Evolutionary conservation across 1,139 yeast species (phyloP).

Genomic region (Candida frijolesensis): DNA sequence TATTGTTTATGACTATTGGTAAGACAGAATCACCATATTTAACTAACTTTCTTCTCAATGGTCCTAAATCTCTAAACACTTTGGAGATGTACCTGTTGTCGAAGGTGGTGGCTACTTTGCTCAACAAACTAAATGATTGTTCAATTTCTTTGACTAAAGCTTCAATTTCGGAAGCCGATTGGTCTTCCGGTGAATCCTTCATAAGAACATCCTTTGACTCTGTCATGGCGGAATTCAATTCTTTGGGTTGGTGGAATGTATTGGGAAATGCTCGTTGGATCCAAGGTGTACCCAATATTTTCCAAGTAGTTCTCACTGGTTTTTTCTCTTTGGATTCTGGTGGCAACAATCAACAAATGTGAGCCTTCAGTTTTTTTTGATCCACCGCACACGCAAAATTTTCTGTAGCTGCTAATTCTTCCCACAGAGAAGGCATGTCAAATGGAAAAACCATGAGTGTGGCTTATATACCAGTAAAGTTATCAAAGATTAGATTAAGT

Average conservation of each 20-base stretch:
- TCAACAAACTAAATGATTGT: constrained; percentile 55
- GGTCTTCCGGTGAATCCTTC: constrained; percentile 25
- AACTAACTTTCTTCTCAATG: constrained; percentile 66
- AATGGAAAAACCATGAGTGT: too few species aligned
- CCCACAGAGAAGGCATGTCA: too few species aligned
- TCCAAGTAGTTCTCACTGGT: not conserved
- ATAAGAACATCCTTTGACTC: constrained; percentile 28
- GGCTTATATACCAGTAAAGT: too few species aligned
- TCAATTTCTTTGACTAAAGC: constrained; percentile 46
- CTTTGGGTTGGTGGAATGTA: not conserved
- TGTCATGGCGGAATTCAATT: constrained; percentile 6
- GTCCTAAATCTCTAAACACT: constrained; percentile 80
- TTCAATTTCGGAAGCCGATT: constrained; percentile 7
- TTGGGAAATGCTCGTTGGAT: too few species aligned
- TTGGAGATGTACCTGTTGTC: constrained; percentile 89
- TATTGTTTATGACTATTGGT: constrained; percentile 51
- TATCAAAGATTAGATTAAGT: too few species aligned
- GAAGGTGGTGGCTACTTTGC: constrained; percentile 71
- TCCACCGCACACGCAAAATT: too few species aligned
- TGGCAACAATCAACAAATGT: too few species aligned
- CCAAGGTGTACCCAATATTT: not conserved
- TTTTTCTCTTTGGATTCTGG: too few species aligned
- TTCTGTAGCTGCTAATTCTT: too few species aligned
- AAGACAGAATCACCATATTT: constrained; percentile 47
- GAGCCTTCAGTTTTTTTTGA: too few species aligned